These are phyloP conservation scores for Colletotrichum viniferum DNA, from an alignment of 2,329 filamentous ascomycete genomes.

Conservation along the genomic window DNA sequence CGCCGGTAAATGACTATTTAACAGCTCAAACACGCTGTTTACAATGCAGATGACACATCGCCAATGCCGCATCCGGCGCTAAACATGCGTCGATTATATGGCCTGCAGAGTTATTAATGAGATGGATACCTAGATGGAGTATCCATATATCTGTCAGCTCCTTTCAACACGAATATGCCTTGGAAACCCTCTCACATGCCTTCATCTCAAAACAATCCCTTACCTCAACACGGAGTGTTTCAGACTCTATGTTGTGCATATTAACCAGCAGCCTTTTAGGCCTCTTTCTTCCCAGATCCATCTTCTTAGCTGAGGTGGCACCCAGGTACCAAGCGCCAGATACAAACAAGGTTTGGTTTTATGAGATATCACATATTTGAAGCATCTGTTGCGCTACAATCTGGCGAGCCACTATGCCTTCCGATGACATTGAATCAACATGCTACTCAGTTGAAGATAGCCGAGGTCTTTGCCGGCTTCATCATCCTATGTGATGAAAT, in stretches of 20 bases:
- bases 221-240: not conserved
- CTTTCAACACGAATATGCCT: not conserved
- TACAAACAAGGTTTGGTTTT: not conserved
- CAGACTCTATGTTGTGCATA: not conserved
- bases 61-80: not conserved
- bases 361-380: no score
- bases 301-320: not conserved
- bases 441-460: not conserved
- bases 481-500: not conserved
- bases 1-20: not conserved
- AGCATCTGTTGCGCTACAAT: no score
- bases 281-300: not conserved
- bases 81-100: not conserved
- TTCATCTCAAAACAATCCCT: not conserved
- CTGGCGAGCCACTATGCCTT: no score
- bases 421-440: not conserved
- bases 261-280: not conserved
- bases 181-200: not conserved
- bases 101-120: not conserved
- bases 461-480: not conserved
- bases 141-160: not conserved
- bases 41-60: not conserved
- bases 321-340: not conserved
- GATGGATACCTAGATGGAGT: not conserved
- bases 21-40: not conserved